A percentile compares a stretch with the other conserved stretches of the same genome.
Conservation (phyloP, 2,329 filamentous ascomycete species). For the Penicillium sp. region DNA sequence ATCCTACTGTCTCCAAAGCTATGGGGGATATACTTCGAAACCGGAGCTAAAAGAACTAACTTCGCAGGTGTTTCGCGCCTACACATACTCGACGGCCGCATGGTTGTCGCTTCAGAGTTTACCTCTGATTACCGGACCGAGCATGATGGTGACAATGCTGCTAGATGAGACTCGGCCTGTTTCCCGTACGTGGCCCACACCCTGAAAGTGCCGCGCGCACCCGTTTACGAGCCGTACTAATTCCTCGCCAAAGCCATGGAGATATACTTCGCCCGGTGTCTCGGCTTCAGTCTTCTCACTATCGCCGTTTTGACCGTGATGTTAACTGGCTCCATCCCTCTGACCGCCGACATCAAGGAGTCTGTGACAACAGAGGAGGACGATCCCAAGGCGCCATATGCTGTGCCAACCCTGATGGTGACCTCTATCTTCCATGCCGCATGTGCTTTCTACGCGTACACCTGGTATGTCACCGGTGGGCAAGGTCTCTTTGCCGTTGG, state of each 20-base stretch:
- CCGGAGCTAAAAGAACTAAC: constrained; percentile 7
- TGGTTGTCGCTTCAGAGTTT: constrained; percentile 48
- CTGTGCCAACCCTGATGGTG: constrained; percentile 63
- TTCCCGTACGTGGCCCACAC: constrained; percentile 45
- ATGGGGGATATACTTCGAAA: constrained; percentile 4
- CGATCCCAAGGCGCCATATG: constrained; percentile 58
- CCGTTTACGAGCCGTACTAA: constrained; percentile 3
- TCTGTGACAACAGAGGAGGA: constrained; percentile 43
- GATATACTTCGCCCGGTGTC: constrained; percentile 68
- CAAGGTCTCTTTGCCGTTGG: constrained; percentile 61
- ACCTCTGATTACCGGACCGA: constrained; percentile 59
- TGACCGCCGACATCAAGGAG: constrained; percentile 51
- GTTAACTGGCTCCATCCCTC: constrained; percentile 67
- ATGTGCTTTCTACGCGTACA: constrained; percentile 66
- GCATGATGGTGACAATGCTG: constrained; percentile 59
- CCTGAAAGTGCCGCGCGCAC: neutral
- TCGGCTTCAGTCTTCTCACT: constrained; percentile 65
- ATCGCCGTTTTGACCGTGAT: constrained; percentile 64
- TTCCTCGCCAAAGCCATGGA: constrained; percentile 54
- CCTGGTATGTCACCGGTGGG: constrained; percentile 57
- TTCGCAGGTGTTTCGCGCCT: constrained; percentile 44
- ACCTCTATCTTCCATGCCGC: constrained; percentile 64
- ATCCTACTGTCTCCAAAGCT: neutral
- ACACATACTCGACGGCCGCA: constrained; percentile 44
- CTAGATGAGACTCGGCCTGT: constrained; percentile 56